Conservation (phyloP, 371 early-diverging fungal species). For the Cokeromyces recurvatus region DNA sequence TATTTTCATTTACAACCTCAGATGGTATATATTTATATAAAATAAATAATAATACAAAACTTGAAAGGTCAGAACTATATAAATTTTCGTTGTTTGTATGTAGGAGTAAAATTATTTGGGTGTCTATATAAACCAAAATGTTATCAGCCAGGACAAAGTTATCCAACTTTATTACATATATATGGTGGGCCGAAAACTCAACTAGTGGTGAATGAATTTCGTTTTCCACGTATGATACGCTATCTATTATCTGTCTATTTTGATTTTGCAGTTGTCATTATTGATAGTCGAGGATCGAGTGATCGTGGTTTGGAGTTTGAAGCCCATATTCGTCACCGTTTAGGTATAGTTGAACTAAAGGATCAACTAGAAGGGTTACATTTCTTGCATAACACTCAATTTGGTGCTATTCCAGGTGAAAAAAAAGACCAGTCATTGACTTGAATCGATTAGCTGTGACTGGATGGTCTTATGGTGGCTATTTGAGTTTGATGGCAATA, state of each 20-base stretch:
- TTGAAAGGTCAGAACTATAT: not conserved
- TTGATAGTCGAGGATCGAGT: constrained; percentile 74
- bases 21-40: constrained; percentile 14
- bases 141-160: constrained; percentile 45
- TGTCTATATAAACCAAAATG: constrained; percentile 58
- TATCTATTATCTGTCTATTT: constrained; percentile 59
- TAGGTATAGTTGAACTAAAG: constrained; percentile 64
- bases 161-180: constrained; percentile 54
- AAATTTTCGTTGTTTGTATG: not conserved
- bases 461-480: constrained; percentile 79
- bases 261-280: constrained; percentile 67
- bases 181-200: constrained; percentile 68
- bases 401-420: constrained; percentile 36
- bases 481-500: constrained; percentile 67
- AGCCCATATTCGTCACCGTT: constrained; percentile 38
- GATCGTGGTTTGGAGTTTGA: constrained; percentile 72
- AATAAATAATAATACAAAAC: too few species aligned
- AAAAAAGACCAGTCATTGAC: constrained; percentile 44
- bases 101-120: constrained; percentile 51
- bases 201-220: constrained; percentile 70
- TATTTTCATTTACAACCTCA: constrained; percentile 16
- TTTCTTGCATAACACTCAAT: constrained; percentile 41
- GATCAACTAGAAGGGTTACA: constrained; percentile 70
- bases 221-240: constrained; percentile 59
- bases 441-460: constrained; percentile 58